These are phyloP conservation scores for Exophiala lecanii-corni DNA, from an alignment of 2,329 filamentous ascomycete genomes.

Conservation along the genomic window DNA sequence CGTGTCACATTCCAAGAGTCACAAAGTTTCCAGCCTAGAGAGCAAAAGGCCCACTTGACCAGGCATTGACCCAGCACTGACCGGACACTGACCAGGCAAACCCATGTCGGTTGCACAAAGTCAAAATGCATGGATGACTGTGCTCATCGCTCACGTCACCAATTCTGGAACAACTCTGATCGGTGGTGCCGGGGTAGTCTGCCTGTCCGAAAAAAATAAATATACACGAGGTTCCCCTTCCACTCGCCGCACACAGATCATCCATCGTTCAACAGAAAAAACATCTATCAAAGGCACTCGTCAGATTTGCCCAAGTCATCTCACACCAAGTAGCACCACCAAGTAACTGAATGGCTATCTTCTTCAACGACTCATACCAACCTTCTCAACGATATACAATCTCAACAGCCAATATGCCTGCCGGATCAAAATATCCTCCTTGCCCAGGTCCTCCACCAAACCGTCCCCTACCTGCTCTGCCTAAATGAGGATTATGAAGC, in stretches of 20 bases:
- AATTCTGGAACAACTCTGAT: constrained; percentile 23
- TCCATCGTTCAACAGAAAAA: no score
- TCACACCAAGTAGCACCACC: constrained; percentile 1
- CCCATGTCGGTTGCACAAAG: constrained; percentile 6
- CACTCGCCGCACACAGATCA: neutral
- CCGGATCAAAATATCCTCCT: constrained; percentile 29
- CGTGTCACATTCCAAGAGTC: constrained; percentile 14
- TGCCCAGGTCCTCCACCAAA: constrained; percentile 32
- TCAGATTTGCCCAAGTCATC: no score
- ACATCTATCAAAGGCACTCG: no score
- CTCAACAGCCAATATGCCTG: constrained; percentile 26
- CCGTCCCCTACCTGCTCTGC: constrained; percentile 29
- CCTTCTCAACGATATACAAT: constrained; percentile 4
- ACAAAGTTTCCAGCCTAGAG: constrained; percentile 13
- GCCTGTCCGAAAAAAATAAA: constrained; percentile 21
- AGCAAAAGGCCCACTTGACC: no score
- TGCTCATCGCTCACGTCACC: constrained; percentile 19
- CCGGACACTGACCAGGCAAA: constrained; percentile 6
- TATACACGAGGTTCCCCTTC: constrained; percentile 11
- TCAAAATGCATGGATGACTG: constrained; percentile 18
- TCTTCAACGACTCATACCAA: neutral
- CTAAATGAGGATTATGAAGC: constrained; percentile 25
- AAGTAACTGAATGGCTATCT: constrained; percentile 3
- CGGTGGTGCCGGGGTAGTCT: constrained; percentile 14
- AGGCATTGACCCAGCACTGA: no score